Evolutionary conservation across 2,329 filamentous ascomycete species (phyloP), one percentile per base, ranked within the genome.

Genomic region (Neonectria ditissima): DNA sequence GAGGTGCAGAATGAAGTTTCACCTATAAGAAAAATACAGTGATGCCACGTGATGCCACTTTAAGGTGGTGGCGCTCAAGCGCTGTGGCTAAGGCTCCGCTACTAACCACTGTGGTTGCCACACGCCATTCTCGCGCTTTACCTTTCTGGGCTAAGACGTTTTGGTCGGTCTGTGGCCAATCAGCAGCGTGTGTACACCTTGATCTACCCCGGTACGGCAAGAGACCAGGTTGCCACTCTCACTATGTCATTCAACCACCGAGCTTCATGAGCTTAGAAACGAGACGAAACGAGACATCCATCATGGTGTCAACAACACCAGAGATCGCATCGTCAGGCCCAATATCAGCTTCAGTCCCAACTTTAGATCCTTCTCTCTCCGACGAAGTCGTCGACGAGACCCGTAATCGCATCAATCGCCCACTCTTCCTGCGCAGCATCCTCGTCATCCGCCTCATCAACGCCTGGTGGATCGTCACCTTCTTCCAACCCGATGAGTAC

Each of bases 401-500:
- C 62, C 65, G 65, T 9, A 70, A 69, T 62, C 51, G 59, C 43
- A 59, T 68, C 59, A 68, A 75, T 18, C 69, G 67, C 18, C 69
- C 74, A 28, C 62, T 72, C 43, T 77, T 80, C 56, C 65, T 79
- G 5, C 72, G 69, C 51, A 65, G 74, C 63, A 78, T 88, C 57
- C 72, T 97, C 69, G 83, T 87, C 43, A 86, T 97, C 67, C 92
- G 96, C 58, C 85, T 95, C 68, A 78, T 92, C 76, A 97, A 97
- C 80, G 90, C 93, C 32, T 84, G 96, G 71, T 88, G 85, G 66
- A 83, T 97, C 61, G 84, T 87, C 69, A 98, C 96, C 20, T 99
- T 97, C 78, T 99, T 99, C 81, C 96, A 99, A 79, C 96, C 96
- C 28, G 96, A 99, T 82, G 96, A 99, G 79, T 98, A 93, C 82